phyloP scores from a whole-genome alignment of 78 protist genomes.

The Planoprotostelium fungivorum region DNA sequence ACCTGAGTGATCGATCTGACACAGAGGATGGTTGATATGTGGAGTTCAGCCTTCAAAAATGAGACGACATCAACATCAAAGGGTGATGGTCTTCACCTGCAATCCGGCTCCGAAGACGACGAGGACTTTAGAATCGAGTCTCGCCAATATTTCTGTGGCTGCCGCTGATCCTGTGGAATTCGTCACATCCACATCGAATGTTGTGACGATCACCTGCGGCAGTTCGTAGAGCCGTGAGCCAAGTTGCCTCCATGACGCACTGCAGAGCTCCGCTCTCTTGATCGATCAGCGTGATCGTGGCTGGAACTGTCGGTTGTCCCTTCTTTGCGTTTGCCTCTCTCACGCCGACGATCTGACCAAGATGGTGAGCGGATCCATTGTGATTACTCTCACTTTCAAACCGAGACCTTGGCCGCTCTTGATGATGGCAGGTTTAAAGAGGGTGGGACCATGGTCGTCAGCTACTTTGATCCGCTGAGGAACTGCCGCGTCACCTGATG shows the following conservation, averaged over 20 bases:
- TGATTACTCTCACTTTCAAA: background rate
- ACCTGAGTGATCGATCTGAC: slow-evolving; percentile 8
- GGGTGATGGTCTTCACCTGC: background rate
- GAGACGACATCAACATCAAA: too few species aligned
- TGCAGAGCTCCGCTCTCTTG: slow-evolving; percentile 6
- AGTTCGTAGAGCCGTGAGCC: slow-evolving; percentile 35
- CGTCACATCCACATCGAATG: background rate
- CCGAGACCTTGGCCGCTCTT: background rate
- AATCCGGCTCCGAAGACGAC: slow-evolving; percentile 38
- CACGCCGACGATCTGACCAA: background rate
- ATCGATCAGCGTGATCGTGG: slow-evolving; percentile 24
- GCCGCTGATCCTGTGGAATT: slow-evolving; percentile 15
- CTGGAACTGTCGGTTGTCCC: slow-evolving; percentile 33
- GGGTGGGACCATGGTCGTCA: background rate
- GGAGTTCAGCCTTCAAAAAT: slow-evolving; percentile 27
- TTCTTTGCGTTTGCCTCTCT: background rate
- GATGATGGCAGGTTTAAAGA: background rate
- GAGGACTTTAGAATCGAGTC: background rate
- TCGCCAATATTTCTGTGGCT: slow-evolving; percentile 10
- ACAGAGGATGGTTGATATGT: slow-evolving; percentile 11
- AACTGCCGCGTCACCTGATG: background rate
- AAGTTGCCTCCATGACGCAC: slow-evolving; percentile 32
- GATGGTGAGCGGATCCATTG: background rate
- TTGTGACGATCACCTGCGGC: slow-evolving; percentile 17
- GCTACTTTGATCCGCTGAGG: background rate